Conservation (phyloP, 1,284 basidiomycete species). For the Coniferiporia sulphurascens region DNA sequence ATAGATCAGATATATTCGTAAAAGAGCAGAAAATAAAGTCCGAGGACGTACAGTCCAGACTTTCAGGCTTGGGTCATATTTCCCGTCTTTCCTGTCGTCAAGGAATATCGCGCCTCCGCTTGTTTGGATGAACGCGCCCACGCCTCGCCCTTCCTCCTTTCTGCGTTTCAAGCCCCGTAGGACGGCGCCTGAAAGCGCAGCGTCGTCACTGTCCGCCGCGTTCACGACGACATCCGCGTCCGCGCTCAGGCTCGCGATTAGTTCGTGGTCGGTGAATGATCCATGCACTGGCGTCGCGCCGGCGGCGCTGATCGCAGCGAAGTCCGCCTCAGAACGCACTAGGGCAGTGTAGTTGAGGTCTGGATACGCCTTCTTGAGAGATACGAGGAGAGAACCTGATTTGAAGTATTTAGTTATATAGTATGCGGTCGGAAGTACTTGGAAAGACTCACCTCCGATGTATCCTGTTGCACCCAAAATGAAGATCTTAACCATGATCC, state of each 20-base stretch:
- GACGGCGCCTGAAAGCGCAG: constrained; percentile 19
- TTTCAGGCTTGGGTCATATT: constrained; percentile 17
- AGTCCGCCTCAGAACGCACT: neutral
- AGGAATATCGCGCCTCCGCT: constrained; percentile 22
- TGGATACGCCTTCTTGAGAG: constrained; percentile 5
- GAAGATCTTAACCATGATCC: neutral
- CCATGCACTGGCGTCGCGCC: neutral
- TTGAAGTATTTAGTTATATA: neutral
- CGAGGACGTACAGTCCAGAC: constrained; percentile 22
- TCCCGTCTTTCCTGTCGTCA: constrained; percentile 17
- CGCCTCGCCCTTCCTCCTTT: constrained; percentile 6
- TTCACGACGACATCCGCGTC: constrained; percentile 24
- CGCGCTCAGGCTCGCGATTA: constrained; percentile 3
- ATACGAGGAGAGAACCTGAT: neutral
- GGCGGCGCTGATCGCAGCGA: neutral
- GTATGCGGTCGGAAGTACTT: neutral
- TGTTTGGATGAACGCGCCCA: constrained; percentile 22
- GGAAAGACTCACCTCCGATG: neutral
- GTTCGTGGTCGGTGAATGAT: neutral
- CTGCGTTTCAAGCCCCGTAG: constrained; percentile 18
- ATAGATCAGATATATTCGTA: neutral
- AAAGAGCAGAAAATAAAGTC: neutral
- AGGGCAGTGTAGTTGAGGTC: neutral
- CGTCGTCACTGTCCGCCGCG: constrained; percentile 21
- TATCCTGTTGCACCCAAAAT: neutral